Evolutionary conservation across 805 yeast genomes (phyloP).

Genomic region (Dipodascus geniculatus): DNA sequence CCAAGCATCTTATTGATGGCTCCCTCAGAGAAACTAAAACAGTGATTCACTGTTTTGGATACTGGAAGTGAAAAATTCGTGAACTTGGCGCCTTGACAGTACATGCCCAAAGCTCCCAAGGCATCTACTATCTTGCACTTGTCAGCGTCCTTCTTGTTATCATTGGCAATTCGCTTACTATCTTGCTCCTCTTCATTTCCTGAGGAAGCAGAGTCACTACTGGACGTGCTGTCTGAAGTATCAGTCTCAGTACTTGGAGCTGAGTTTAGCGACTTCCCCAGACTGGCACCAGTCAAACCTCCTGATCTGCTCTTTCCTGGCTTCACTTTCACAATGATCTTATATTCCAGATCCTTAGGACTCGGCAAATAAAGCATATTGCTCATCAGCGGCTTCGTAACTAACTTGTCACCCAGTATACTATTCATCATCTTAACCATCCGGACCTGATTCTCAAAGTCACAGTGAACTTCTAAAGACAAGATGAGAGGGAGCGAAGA

Average conservation of each 20-base stretch:
- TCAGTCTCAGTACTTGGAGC: background rate
- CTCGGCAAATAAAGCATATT: slow-evolving; percentile 41
- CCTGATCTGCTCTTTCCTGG: slow-evolving; percentile 25
- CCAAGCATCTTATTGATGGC: slow-evolving; percentile 44
- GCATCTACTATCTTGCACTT: slow-evolving; percentile 23
- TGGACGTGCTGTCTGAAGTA: background rate
- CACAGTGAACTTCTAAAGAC: slow-evolving; percentile 80
- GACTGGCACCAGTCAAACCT: background rate
- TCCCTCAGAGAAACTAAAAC: slow-evolving; percentile 80
- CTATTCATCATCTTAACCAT: slow-evolving; percentile 43
- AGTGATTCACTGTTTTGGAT: slow-evolving; percentile 67
- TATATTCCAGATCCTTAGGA: slow-evolving; percentile 61
- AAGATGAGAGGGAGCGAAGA: slow-evolving; percentile 78
- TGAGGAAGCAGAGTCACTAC: slow-evolving; percentile 22
- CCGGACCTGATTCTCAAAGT: slow-evolving; percentile 48
- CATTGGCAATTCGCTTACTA: slow-evolving; percentile 6
- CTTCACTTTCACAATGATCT: slow-evolving; percentile 69
- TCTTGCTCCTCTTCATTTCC: background rate
- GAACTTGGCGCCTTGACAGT: slow-evolving; percentile 64
- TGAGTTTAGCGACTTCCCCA: background rate
- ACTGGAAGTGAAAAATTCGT: slow-evolving; percentile 78
- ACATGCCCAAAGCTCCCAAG: slow-evolving; percentile 54
- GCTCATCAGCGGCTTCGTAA: slow-evolving; percentile 30
- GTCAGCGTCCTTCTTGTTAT: slow-evolving; percentile 7
- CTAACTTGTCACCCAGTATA: slow-evolving; percentile 47